These are phyloP conservation scores for Talaromyces pinophilus DNA, from an alignment of 2,329 filamentous ascomycete species.

Conservation along the genomic window DNA sequence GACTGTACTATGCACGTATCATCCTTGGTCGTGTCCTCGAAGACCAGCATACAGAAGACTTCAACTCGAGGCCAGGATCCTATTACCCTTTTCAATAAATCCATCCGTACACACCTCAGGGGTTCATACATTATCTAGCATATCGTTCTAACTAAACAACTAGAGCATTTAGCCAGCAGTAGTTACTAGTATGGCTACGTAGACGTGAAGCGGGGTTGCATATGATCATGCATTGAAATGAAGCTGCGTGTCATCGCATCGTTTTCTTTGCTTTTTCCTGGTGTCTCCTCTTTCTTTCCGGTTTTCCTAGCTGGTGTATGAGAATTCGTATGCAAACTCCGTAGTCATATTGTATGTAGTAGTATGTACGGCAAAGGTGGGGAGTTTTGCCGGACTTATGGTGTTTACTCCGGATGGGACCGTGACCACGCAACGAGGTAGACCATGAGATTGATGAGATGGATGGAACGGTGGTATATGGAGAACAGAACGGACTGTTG, in stretches of 20 bases:
- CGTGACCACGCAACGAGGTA: not conserved
- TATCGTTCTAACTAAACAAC: not conserved
- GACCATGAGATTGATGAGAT: not conserved
- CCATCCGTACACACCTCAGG: not conserved
- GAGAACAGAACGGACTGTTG: not conserved
- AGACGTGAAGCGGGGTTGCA: not conserved
- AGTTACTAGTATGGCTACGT: not conserved
- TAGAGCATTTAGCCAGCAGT: not conserved
- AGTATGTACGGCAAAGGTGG: not conserved
- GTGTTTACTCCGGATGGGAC: conserved; percentile 3
- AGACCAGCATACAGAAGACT: not conserved
- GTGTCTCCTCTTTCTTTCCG: not conserved
- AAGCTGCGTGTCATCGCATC: conserved; percentile 9
- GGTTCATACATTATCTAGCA: not conserved
- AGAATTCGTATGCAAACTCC: not conserved
- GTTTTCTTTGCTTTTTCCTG: conserved; percentile 1
- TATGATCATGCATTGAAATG: conserved; percentile 3
- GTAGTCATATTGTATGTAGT: not conserved
- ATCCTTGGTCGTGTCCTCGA: not conserved
- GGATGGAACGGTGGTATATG: conserved; percentile 15
- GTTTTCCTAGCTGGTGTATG: not conserved
- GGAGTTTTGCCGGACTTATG: conserved; percentile 7
- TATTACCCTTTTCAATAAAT: not conserved
- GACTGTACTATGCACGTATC: not conserved
- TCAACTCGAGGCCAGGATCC: not conserved